phyloP scores from a whole-genome alignment of 106 monocot genomes.

The Posidonia australis region DNA sequence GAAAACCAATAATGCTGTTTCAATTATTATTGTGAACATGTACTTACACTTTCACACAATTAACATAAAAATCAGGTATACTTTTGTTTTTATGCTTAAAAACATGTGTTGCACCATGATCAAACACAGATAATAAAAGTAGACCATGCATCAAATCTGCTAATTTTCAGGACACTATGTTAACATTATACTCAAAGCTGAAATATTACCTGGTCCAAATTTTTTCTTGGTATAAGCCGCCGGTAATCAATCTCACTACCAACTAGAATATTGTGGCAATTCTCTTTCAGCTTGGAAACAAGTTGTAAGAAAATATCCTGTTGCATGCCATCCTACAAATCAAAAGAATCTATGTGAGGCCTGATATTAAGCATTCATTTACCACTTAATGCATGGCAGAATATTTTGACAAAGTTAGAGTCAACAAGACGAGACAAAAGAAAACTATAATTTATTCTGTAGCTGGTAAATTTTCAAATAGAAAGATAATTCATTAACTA shows the following conservation, averaged over 20 bases:
- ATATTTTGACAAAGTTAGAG: background rate
- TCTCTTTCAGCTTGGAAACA: slow-evolving; percentile 61
- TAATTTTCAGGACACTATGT: background rate
- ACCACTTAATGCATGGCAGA: no score
- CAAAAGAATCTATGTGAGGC: background rate
- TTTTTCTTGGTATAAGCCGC: slow-evolving; percentile 46
- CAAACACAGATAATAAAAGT: background rate
- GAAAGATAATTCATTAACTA: no score
- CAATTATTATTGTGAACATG: no score
- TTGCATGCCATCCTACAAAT: slow-evolving; percentile 83
- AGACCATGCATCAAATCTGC: background rate
- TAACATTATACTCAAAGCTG: background rate
- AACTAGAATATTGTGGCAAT: slow-evolving; percentile 56
- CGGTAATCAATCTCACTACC: slow-evolving; percentile 87
- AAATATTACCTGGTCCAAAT: slow-evolving; percentile 35
- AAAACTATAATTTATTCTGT: background rate
- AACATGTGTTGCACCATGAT: no score
- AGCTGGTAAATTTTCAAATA: background rate
- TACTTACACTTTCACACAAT: no score
- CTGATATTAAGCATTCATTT: background rate
- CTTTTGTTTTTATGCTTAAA: no score
- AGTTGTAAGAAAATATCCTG: slow-evolving; percentile 67
- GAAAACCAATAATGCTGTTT: no score
- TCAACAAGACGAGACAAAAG: background rate
- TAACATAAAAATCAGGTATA: no score